Percentiles rank a stretch among this genome's conserved stretches.
Evolutionary conservation across 148 eudicot species (phyloP).

Genomic region (Suaeda aralocaspica): DNA sequence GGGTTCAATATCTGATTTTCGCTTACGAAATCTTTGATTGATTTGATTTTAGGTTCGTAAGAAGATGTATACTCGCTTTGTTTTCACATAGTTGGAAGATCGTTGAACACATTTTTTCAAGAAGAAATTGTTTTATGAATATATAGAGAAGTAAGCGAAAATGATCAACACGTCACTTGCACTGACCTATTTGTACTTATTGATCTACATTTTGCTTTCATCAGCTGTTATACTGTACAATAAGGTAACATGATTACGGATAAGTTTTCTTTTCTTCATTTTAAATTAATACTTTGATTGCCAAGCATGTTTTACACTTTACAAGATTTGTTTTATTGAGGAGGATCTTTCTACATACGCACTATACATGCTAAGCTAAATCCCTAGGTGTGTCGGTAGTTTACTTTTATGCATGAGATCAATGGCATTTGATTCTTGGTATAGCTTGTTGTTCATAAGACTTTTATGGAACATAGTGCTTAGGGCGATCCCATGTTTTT

Average conservation of each 20-base stretch:
- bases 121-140: not conserved
- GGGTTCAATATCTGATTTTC: slow-evolving; percentile 5
- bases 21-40: not conserved
- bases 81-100: not conserved
- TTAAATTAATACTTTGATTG: not conserved
- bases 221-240: slow-evolving; percentile 97
- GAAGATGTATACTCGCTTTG: slow-evolving; percentile 9
- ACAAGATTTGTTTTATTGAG: not conserved
- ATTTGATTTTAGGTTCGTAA: not conserved
- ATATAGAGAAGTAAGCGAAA: slow-evolving; percentile 19
- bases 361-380: not conserved
- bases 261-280: not conserved
- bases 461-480: too few species aligned
- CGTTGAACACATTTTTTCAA: not conserved
- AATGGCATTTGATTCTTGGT: not conserved
- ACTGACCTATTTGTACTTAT: slow-evolving; percentile 69
- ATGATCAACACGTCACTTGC: slow-evolving; percentile 67
- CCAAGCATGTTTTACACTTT: not conserved
- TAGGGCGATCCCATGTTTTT: too few species aligned
- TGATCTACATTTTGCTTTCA: slow-evolving; percentile 78
- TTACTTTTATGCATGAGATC: not conserved
- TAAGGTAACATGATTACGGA: slow-evolving; percentile 53
- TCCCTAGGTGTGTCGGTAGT: not conserved
- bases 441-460: not conserved
- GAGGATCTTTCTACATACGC: not conserved